A percentile compares a stretch with the other conserved stretches of the same genome.
phyloP scores from a whole-genome alignment of 805 yeast species.

The Suhomyces sp. region DNA sequence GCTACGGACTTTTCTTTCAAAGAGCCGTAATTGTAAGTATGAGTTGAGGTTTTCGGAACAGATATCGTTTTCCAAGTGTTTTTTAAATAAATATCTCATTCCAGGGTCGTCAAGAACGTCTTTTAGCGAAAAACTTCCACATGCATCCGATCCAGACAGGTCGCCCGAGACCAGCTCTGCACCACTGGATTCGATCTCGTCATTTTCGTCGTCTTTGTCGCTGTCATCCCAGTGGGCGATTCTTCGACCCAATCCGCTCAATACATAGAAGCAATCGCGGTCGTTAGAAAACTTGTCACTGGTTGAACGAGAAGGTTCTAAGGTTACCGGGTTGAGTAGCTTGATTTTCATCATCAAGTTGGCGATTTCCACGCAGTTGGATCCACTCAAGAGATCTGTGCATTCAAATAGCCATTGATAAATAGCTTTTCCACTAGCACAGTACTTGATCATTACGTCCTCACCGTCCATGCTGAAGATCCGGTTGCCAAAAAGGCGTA shows the following conservation, averaged over 20 bases:
- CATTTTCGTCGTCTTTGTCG: not conserved
- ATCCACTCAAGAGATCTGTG: conserved; percentile 58
- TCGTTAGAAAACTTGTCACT: conserved; percentile 26
- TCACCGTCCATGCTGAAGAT: conserved; percentile 22
- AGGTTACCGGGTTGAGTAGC: conserved; percentile 45
- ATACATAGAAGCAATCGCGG: conserved; percentile 41
- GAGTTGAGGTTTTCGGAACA: conserved; percentile 80
- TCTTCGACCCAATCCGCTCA: conserved; percentile 43
- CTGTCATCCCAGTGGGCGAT: conserved; percentile 32
- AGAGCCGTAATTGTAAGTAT: conserved; percentile 55
- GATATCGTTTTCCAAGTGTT: conserved; percentile 59
- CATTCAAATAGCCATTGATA: conserved; percentile 92
- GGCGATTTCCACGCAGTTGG: conserved; percentile 55
- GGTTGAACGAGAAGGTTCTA: conserved; percentile 32
- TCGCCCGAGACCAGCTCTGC: not conserved
- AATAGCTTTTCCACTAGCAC: conserved; percentile 71
- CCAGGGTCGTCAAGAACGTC: conserved; percentile 72
- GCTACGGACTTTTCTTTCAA: conserved; percentile 38
- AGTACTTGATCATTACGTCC: conserved; percentile 33
- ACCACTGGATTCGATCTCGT: not conserved
- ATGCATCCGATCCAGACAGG: not conserved
- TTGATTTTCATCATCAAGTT: conserved; percentile 46
- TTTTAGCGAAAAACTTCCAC: conserved; percentile 26
- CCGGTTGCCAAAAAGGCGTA: conserved; percentile 52
- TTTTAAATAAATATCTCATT: conserved; percentile 59